A percentile compares a stretch with the other conserved stretches of the same genome.
Evolutionary conservation across 2,329 filamentous ascomycete species (phyloP).

Genomic region (Aureobasidium zeae): DNA sequence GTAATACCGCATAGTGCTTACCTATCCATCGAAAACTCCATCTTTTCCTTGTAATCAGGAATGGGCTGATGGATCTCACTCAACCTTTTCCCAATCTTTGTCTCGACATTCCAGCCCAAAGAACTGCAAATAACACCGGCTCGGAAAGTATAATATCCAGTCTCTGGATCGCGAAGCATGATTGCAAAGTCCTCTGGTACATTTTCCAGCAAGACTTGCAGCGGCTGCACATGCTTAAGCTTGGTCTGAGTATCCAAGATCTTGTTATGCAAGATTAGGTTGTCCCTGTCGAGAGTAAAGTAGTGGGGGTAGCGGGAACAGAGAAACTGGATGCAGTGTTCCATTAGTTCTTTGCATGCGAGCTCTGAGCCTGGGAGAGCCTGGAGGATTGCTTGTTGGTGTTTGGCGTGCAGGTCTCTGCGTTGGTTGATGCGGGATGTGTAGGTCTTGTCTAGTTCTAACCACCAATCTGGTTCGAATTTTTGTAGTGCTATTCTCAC

Average conservation of each 20-base stretch:
- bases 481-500: slow-evolving; percentile 57
- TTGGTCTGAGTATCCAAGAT: slow-evolving; percentile 56
- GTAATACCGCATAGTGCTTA: slow-evolving; percentile 30
- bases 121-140: slow-evolving; percentile 71
- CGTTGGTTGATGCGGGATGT: slow-evolving; percentile 58
- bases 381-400: slow-evolving; percentile 57
- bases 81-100: slow-evolving; percentile 63
- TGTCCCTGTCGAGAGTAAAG: slow-evolving; percentile 52
- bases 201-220: slow-evolving; percentile 64
- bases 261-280: slow-evolving; percentile 54
- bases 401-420: slow-evolving; percentile 51
- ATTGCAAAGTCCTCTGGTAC: slow-evolving; percentile 79
- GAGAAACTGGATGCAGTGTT: slow-evolving; percentile 74
- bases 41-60: slow-evolving; percentile 79
- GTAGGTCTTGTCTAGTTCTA: slow-evolving; percentile 77
- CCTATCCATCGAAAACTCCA: slow-evolving; percentile 80
- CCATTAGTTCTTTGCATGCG: slow-evolving; percentile 78
- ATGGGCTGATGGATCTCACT: slow-evolving; percentile 64
- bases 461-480: slow-evolving; percentile 74
- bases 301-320: slow-evolving; percentile 66
- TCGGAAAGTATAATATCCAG: slow-evolving; percentile 64
- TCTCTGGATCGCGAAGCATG: slow-evolving; percentile 59
- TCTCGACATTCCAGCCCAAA: slow-evolving; percentile 67
- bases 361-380: slow-evolving; percentile 65
- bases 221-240: slow-evolving; percentile 52